Evolutionary conservation across 345 rosid genomes (phyloP).

Genomic region (Ceriops decandra): DNA sequence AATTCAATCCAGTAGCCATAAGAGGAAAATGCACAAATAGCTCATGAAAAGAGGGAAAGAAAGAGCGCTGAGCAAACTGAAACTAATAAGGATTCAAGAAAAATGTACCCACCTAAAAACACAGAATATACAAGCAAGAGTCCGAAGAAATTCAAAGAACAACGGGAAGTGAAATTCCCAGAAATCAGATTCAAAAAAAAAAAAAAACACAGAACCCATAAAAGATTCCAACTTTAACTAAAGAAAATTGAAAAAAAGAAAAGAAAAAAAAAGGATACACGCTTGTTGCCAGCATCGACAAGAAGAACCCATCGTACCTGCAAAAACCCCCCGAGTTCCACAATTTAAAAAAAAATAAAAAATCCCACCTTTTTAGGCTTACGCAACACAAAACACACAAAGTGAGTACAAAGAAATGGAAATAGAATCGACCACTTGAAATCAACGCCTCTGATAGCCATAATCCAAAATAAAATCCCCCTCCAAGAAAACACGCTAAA

Average conservation of each 20-base stretch:
- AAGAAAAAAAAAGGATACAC: constrained; percentile 67
- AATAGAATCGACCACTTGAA: constrained; percentile 76
- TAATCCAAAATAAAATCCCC: constrained; percentile 19
- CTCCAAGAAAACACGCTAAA: background rate
- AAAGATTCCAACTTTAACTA: background rate
- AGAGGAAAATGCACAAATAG: too few relatives aligned
- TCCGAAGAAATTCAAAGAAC: too few relatives aligned
- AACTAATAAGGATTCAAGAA: too few relatives aligned
- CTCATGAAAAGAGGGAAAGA: too few relatives aligned
- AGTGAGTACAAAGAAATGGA: background rate
- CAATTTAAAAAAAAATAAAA: background rate
- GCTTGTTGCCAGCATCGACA: constrained; percentile 97
- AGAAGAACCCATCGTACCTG: constrained; percentile 99
- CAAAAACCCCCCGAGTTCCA: constrained; percentile 19
- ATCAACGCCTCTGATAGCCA: constrained; percentile 90
- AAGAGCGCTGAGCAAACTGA: too few relatives aligned
- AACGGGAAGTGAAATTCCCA: too few relatives aligned
- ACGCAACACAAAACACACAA: background rate
- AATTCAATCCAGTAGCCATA: too few relatives aligned
- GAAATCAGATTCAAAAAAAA: background rate
- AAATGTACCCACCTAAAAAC: too few relatives aligned
- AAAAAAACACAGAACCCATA: background rate
- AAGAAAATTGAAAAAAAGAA: background rate
- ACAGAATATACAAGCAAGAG: too few relatives aligned
- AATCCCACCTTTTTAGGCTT: background rate